Percentiles rank a stretch among this genome's conserved stretches.
phyloP scores from a whole-genome alignment of 139 green algal species.

The Auxenochlorella pyrenoidosa region DNA sequence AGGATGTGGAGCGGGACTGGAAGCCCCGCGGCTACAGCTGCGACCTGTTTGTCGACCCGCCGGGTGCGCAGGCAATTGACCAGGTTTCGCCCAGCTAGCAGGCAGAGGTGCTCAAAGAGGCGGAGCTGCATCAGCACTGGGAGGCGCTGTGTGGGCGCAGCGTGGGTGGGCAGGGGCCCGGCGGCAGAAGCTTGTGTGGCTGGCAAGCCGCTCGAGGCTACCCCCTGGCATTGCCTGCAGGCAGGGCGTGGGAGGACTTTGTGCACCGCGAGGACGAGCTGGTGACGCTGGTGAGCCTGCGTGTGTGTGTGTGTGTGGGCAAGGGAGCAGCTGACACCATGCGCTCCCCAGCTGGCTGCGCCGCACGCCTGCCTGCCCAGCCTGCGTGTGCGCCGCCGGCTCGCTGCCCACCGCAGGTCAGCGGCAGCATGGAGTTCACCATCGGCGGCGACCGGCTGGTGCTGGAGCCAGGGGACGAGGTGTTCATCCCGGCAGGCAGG shows the following conservation, averaged over 20 bases:
- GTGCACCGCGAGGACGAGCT: conserved; percentile 35
- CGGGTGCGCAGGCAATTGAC: neutral
- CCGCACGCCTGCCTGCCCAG: neutral
- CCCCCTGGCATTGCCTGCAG: neutral
- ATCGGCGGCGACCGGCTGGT: neutral
- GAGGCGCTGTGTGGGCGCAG: neutral
- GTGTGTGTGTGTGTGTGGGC: too few relatives aligned
- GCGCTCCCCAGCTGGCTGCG: neutral
- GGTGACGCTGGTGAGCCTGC: conserved; percentile 13
- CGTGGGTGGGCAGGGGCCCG: neutral
- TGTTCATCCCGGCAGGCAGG: conserved; percentile 35
- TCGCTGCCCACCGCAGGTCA: neutral
- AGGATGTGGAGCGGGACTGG: conserved; percentile 31
- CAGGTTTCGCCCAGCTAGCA: neutral
- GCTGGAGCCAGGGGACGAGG: conserved; percentile 25
- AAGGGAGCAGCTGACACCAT: too few relatives aligned
- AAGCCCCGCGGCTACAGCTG: conserved; percentile 7
- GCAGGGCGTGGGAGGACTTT: conserved; percentile 34
- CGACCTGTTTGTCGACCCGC: conserved; percentile 28
- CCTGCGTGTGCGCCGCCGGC: neutral
- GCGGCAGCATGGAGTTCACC: conserved; percentile 18
- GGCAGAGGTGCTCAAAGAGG: neutral
- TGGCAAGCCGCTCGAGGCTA: too few relatives aligned
- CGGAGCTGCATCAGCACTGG: neutral
- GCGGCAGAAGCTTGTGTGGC: neutral